phyloP scores from a whole-genome alignment of 345 rosid genomes.

The Zanthoxylum bungeanum region DNA sequence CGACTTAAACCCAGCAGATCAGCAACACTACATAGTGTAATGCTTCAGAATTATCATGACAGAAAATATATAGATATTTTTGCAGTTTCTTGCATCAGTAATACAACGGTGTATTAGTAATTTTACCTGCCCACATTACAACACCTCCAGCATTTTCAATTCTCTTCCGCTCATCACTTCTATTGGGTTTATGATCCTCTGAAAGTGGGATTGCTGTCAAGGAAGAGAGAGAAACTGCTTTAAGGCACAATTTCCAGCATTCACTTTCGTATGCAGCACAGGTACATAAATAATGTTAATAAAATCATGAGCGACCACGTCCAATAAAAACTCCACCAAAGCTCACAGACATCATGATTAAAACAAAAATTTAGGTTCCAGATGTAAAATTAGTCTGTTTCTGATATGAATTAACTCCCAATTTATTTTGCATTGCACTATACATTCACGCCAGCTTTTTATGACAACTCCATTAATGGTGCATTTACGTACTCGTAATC shows the following conservation, averaged over 20 bases:
- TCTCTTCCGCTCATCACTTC: constrained; percentile 96
- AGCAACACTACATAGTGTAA: background rate
- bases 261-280: background rate
- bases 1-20: background rate
- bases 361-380: background rate
- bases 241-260: constrained; percentile 4
- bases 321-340: background rate
- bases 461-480: background rate
- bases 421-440: background rate
- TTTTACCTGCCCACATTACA: constrained; percentile 98
- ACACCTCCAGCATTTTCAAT: constrained; percentile 95
- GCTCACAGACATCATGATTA: background rate
- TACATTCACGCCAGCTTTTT: background rate
- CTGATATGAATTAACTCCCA: background rate
- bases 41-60: constrained; percentile 5
- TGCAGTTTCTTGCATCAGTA: constrained; percentile 3
- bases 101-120: background rate
- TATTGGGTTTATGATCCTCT: constrained; percentile 99
- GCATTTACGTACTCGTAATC: too few relatives aligned
- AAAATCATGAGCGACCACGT: background rate
- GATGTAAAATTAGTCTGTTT: background rate
- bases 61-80: background rate
- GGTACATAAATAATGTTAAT: background rate
- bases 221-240: constrained; percentile 16
- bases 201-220: constrained; percentile 84